Evolutionary conservation across 345 rosid species (phyloP).

Genomic region (Lagerstroemia speciosa): DNA sequence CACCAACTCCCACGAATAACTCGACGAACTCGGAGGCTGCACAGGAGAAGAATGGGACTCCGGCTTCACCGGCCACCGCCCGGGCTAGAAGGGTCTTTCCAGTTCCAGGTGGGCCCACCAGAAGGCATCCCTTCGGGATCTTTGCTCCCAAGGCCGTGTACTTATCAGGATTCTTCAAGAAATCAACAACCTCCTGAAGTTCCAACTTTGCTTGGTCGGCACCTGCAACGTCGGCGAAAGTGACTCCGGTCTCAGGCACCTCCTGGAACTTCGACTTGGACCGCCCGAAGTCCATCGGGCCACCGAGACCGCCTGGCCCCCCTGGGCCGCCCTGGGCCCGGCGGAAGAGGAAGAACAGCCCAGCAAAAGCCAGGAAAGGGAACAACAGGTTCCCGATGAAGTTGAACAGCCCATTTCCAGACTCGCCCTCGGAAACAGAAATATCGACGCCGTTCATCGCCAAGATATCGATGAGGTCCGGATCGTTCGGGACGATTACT

Average conservation of each 20-base stretch:
- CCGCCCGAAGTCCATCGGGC: conserved; percentile 23
- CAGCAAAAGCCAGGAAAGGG: conserved; percentile 17
- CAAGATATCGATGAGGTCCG: conserved; percentile 17
- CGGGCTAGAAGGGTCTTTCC: conserved; percentile 81
- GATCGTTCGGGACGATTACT: conserved; percentile 18
- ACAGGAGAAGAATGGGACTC: conserved; percentile 73
- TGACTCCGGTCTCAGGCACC: conserved; percentile 24
- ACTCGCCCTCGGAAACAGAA: conserved; percentile 22
- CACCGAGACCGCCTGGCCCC: conserved; percentile 24
- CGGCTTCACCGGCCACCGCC: conserved; percentile 88
- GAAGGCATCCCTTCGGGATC: conserved; percentile 36
- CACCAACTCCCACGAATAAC: conserved; percentile 82
- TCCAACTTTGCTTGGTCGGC: conserved; percentile 35
- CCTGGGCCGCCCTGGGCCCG: conserved; percentile 23
- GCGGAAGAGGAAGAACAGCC: conserved; percentile 20
- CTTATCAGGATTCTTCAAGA: conserved; percentile 35
- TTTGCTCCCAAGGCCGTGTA: conserved; percentile 34
- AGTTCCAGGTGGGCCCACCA: conserved; percentile 51
- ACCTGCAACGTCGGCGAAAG: conserved; percentile 33
- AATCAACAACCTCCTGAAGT: conserved; percentile 25
- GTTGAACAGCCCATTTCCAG: conserved; percentile 18
- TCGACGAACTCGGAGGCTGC: conserved; percentile 81
- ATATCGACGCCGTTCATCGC: conserved; percentile 25
- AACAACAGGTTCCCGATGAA: conserved; percentile 20
- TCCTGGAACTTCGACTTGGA: conserved; percentile 27